These are phyloP conservation scores for Phyllosticta citrichinensis DNA, from an alignment of 2,329 filamentous ascomycete species.

Conservation along the genomic window DNA sequence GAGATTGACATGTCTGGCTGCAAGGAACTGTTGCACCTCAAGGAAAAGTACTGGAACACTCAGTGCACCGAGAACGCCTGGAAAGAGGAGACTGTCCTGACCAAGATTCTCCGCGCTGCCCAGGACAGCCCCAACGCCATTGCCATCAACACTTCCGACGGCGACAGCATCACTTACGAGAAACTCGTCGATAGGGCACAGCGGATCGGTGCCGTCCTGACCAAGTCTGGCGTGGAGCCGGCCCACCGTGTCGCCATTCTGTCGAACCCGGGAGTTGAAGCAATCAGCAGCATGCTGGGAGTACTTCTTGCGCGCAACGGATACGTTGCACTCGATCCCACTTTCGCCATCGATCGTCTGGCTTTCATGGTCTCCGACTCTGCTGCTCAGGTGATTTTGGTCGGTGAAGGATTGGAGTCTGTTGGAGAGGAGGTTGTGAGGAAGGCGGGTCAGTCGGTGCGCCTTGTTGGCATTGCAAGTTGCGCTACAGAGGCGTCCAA, in stretches of 20 bases:
- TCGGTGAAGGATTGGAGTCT: not conserved
- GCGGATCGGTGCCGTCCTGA: slow-evolving; percentile 11
- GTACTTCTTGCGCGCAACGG: slow-evolving; percentile 11
- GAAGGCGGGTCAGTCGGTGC: not conserved
- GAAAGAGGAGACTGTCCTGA: slow-evolving; percentile 13
- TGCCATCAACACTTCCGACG: slow-evolving; percentile 16
- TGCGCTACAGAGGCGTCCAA: not conserved
- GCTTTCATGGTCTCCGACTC: slow-evolving; percentile 13
- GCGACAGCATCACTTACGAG: slow-evolving; percentile 14
- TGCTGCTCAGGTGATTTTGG: not conserved
- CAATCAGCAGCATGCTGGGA: slow-evolving; percentile 15
- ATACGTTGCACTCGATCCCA: slow-evolving; percentile 15
- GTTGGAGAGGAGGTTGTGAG: not conserved
- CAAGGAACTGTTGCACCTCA: slow-evolving; percentile 16
- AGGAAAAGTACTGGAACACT: slow-evolving; percentile 13
- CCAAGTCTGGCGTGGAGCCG: slow-evolving; percentile 7
- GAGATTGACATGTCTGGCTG: slow-evolving; percentile 17
- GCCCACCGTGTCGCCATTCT: slow-evolving; percentile 15
- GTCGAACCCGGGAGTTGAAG: slow-evolving; percentile 14
- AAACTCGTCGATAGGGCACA: slow-evolving; percentile 13
- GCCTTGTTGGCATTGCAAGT: not conserved
- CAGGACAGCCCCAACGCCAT: slow-evolving; percentile 11
- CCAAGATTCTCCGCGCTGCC: slow-evolving; percentile 12
- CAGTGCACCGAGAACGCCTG: slow-evolving; percentile 13
- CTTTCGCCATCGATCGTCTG: slow-evolving; percentile 16